A percentile compares a stretch with the other conserved stretches of the same genome.
Conservation (phyloP, 2,329 filamentous ascomycete species). For the Xylariaceae sp. region DNA sequence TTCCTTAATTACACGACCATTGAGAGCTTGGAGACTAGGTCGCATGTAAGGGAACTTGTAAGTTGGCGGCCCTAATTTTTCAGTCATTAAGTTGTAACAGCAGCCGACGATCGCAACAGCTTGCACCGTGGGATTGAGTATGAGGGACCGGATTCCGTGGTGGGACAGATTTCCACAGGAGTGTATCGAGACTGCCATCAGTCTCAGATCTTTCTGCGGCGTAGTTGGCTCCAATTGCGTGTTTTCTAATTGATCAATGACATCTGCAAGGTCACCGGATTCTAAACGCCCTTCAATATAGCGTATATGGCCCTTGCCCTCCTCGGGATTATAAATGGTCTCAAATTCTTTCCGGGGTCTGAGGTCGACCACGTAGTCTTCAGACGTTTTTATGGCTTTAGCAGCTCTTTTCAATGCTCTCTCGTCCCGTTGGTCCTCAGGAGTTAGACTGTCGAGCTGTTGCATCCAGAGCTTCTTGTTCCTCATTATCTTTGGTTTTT, state of each 20-base stretch:
- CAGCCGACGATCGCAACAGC: constrained; percentile 96
- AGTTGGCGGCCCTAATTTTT: constrained; percentile 79
- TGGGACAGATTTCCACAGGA: constrained; percentile 98
- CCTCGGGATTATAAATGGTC: constrained; percentile 51
- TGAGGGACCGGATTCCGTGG: constrained; percentile 80
- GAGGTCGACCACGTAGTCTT: constrained; percentile 42
- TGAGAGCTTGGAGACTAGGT: constrained; percentile 61
- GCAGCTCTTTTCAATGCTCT: constrained; percentile 37
- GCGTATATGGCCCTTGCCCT: constrained; percentile 66
- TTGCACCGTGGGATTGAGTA: constrained; percentile 76
- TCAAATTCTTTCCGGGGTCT: constrained; percentile 48
- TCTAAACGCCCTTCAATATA: constrained; percentile 73
- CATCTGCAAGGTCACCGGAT: constrained; percentile 61
- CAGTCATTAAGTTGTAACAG: constrained; percentile 95
- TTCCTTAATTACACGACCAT: constrained; percentile 64
- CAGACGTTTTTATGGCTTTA: constrained; percentile 33
- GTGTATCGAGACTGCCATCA: constrained; percentile 93
- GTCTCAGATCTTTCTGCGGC: constrained; percentile 40
- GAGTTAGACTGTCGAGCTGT: constrained; percentile 42
- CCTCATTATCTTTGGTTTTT: constrained; percentile 67
- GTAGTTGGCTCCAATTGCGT: constrained; percentile 22
- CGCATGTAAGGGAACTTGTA: constrained; percentile 79
- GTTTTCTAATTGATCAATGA: constrained; percentile 31
- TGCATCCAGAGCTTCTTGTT: constrained; percentile 77
- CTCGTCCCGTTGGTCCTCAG: constrained; percentile 40